Evolutionary conservation across 2,329 filamentous ascomycete genomes (phyloP), one percentile per base, ranked within the genome.

Genomic region (Fusarium kyushuense): DNA sequence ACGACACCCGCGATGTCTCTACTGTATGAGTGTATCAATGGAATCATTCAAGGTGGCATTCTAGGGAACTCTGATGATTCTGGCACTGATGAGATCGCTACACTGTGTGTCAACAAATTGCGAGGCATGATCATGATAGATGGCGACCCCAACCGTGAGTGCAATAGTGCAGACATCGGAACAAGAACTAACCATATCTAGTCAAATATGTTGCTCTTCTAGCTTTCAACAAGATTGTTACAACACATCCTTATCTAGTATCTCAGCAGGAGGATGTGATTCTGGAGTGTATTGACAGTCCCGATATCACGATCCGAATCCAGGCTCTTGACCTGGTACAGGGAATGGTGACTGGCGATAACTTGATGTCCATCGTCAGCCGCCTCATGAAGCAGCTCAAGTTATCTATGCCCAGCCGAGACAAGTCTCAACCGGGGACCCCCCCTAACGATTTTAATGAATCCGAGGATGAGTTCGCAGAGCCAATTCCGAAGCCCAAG

Each of bases 1-100:
- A 97, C 94, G 1, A 99, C 96, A 0, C 92, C 92, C 7, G 96
- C 96, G 29, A 98, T 98, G 96, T 98, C 96, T n/a, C 81, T 99
- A 29, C 82, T 98, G 8, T 99, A 99, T 74, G 96, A 99, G 80
- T 99, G 96, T 76, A 97, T 99, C 79, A 97, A 97, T 77, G 96
- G 96, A 25, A 97, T 99, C 66, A 97, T 99, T 61, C 94, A 97
- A 77, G 96, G 96, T 29, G 96, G 96, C 1, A 97, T 99, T 58
- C 83, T 99, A 49, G 92, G 93, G 32, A 92, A 90, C 43, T 89
- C 90, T 29, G 93, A 94, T 68, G 92, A 93, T 54, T 86, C 90
- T 33, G 94, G 95, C 55, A 91, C 92, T 38, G 94, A 98, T 71
- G 94, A 97, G 78, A 93, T 99, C 75, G 96, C 96, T 9, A 90